Evolutionary conservation across 2,329 filamentous ascomycete genomes (phyloP).

Genomic region (Bipolaris bicolor): DNA sequence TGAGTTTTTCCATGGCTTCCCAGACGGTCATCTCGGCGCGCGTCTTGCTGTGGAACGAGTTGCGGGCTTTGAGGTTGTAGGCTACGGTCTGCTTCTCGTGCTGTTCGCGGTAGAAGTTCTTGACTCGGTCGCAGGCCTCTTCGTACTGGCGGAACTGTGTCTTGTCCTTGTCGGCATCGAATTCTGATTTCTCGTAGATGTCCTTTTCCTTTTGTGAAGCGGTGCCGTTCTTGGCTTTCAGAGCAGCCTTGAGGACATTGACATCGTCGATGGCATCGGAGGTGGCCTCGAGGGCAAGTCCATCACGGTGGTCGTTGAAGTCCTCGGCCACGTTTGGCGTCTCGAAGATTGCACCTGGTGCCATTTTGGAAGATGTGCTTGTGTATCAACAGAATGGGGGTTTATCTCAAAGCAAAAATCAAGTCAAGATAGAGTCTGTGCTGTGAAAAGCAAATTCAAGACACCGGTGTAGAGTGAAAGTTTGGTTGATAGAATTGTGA

Average conservation of each 20-base stretch:
- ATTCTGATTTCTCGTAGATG: conserved; percentile 66
- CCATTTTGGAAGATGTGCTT: conserved; percentile 46
- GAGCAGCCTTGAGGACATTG: conserved; percentile 63
- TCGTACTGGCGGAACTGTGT: conserved; percentile 82
- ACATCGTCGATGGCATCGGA: conserved; percentile 66
- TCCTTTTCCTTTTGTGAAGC: conserved; percentile 54
- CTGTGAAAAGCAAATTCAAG: conserved; percentile 5
- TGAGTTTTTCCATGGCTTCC: conserved; percentile 91
- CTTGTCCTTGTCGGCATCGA: conserved; percentile 79
- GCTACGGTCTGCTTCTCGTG: conserved; percentile 76
- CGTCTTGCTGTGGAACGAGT: conserved; percentile 69
- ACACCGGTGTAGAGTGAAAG: neutral
- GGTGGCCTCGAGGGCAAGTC: conserved; percentile 63
- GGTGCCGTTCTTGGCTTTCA: conserved; percentile 57
- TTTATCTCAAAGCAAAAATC: conserved; percentile 25
- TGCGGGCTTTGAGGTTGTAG: conserved; percentile 83
- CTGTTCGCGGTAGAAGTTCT: conserved; percentile 80
- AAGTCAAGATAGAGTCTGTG: neutral
- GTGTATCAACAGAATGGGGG: conserved; percentile 14
- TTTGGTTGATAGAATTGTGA: conserved; percentile 9
- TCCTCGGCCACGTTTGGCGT: conserved; percentile 51
- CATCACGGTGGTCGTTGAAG: conserved; percentile 60
- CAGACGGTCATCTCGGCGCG: conserved; percentile 83
- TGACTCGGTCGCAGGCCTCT: conserved; percentile 81
- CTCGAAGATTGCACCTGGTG: conserved; percentile 53